phyloP scores from a whole-genome alignment of 805 yeast genomes.

The Wickerhamiella shivajii region DNA sequence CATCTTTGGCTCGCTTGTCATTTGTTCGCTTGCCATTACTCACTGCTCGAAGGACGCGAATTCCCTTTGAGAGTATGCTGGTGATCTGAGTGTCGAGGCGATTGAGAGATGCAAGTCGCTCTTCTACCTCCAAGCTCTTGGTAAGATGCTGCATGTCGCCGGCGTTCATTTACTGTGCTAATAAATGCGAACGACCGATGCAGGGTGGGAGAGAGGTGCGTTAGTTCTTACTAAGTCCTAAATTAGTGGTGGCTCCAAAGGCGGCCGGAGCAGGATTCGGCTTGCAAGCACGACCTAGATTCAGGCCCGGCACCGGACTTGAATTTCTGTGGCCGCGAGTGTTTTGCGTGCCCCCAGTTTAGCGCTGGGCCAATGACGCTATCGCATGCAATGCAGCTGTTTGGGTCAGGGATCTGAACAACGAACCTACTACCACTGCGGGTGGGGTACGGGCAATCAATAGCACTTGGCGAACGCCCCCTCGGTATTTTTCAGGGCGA shows the following conservation, averaged over 20 bases:
- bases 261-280: neutral
- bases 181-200: neutral
- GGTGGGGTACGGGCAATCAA: no score
- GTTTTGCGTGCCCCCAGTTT: no score
- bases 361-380: no score
- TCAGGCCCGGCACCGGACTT: no score
- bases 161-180: neutral
- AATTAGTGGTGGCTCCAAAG: neutral
- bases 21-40: conserved; percentile 19
- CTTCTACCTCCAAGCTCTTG: conserved; percentile 16
- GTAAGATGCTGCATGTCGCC: neutral
- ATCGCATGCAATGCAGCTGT: no score
- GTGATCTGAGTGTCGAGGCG: conserved; percentile 18
- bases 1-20: conserved; percentile 22
- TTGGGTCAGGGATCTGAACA: no score
- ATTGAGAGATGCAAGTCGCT: conserved; percentile 20
- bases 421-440: no score
- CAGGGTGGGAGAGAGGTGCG: neutral
- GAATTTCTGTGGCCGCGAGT: no score
- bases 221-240: neutral
- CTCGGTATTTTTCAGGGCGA: no score
- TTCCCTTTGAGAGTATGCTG: conserved; percentile 19
- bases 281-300: no score
- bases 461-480: no score
- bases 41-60: conserved; percentile 19